Evolutionary conservation across 306 rosid species (phyloP).

Genomic region (Prunus fruticosa): DNA sequence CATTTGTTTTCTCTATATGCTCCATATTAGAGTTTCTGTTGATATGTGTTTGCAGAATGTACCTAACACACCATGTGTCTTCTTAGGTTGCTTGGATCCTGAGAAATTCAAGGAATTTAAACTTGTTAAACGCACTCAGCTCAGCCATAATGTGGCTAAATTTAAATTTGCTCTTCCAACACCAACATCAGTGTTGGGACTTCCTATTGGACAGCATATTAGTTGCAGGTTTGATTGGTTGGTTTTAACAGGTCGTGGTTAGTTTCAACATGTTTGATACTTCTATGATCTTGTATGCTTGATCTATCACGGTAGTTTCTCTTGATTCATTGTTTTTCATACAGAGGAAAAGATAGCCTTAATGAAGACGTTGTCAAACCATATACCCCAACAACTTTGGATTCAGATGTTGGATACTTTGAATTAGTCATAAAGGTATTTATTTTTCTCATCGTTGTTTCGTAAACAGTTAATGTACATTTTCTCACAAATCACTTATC

Average conservation of each 20-base stretch:
- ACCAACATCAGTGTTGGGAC: slow-evolving; percentile 62
- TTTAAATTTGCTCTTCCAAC: slow-evolving; percentile 68
- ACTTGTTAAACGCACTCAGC: slow-evolving; percentile 54
- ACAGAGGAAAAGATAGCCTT: slow-evolving; percentile 60
- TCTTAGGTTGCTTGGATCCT: slow-evolving; percentile 60
- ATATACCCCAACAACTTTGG: slow-evolving; percentile 81
- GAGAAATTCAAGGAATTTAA: slow-evolving; percentile 53
- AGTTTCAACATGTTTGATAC: not conserved
- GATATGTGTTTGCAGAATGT: not conserved
- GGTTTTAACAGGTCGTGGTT: not conserved
- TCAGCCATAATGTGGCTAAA: slow-evolving; percentile 55
- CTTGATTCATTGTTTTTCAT: not conserved
- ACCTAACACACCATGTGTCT: not conserved
- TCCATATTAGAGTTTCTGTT: not conserved
- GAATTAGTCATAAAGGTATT: slow-evolving; percentile 71
- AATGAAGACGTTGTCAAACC: slow-evolving; percentile 63
- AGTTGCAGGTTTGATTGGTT: slow-evolving; percentile 47
- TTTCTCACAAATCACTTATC: slow-evolving; percentile 1
- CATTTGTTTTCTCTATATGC: not conserved
- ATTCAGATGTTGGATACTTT: slow-evolving; percentile 67
- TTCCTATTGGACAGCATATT: slow-evolving; percentile 77
- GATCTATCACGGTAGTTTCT: not conserved
- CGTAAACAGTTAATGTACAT: too few species aligned
- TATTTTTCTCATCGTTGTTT: not conserved
- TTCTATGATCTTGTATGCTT: not conserved